These are phyloP conservation scores for Calophaca sinica DNA, from an alignment of 306 rosid species.

Conservation along the genomic window DNA sequence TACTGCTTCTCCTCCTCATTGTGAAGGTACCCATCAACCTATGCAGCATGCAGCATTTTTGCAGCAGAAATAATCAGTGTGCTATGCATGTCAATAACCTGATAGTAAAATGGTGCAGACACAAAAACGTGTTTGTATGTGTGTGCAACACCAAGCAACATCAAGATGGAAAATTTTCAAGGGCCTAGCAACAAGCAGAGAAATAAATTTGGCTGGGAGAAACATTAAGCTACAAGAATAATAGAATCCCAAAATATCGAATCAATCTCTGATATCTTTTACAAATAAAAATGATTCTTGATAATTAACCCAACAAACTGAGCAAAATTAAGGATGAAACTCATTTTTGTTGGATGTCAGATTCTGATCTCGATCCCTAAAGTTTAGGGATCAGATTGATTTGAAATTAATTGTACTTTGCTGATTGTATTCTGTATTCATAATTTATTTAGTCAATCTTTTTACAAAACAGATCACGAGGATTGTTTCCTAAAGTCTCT, in stretches of 20 bases:
- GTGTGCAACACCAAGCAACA: not conserved
- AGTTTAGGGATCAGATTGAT: too few relatives aligned
- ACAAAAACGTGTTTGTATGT: not conserved
- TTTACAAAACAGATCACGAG: too few relatives aligned
- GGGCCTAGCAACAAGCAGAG: not conserved
- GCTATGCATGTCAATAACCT: conserved; percentile 3
- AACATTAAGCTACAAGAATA: too few relatives aligned
- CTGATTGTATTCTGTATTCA: not conserved
- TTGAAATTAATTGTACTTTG: too few relatives aligned
- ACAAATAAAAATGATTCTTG: too few relatives aligned
- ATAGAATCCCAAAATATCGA: too few relatives aligned
- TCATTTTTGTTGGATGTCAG: too few relatives aligned
- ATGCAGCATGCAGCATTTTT: conserved; percentile 26
- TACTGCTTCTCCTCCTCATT: conserved; percentile 59
- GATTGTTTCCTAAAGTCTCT: not conserved
- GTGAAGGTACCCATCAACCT: conserved; percentile 66
- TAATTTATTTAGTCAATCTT: too few relatives aligned
- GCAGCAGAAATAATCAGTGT: conserved; percentile 10
- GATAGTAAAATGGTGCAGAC: not conserved
- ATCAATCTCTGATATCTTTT: too few relatives aligned
- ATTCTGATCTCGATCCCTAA: too few relatives aligned
- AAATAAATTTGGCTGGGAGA: not conserved
- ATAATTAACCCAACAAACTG: too few relatives aligned
- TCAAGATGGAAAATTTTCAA: conserved; percentile 2
- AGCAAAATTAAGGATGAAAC: too few relatives aligned